Evolutionary conservation across 495 filamentous ascomycete genomes (phyloP).

Genomic region (Penicillium bovifimosum): DNA sequence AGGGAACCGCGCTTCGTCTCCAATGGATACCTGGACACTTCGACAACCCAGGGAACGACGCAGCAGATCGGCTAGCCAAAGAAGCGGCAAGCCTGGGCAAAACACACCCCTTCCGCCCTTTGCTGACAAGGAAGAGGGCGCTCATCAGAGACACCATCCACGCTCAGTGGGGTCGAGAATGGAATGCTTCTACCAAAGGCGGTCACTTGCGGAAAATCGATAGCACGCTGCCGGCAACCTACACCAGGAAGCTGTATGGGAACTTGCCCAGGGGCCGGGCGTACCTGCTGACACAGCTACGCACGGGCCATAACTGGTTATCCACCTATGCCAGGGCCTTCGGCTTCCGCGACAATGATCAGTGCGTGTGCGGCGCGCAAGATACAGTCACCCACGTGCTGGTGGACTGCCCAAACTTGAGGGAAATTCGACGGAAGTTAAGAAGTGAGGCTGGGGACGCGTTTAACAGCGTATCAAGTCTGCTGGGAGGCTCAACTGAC

Average conservation of each 20-base stretch:
- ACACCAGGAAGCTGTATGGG: background rate
- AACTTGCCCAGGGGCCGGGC: background rate
- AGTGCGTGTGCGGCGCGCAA: background rate
- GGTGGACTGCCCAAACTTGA: background rate
- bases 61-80: slow-evolving; percentile 6
- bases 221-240: background rate
- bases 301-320: background rate
- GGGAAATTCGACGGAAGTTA: background rate
- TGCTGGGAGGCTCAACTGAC: too few species aligned
- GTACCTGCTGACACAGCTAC: background rate
- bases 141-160: background rate
- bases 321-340: background rate
- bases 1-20: slow-evolving; percentile 10
- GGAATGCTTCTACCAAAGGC: background rate
- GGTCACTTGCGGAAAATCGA: background rate
- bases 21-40: slow-evolving; percentile 19
- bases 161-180: background rate
- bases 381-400: slow-evolving; percentile 2
- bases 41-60: slow-evolving; percentile 5
- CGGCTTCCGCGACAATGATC: background rate
- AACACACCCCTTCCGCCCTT: slow-evolving; percentile 12
- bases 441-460: background rate
- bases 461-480: background rate
- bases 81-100: slow-evolving; percentile 10
- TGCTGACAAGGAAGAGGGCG: slow-evolving; percentile 14